Evolutionary conservation across 768 basidiomycete species (phyloP).

Genomic region (Suillus occidentalis): DNA sequence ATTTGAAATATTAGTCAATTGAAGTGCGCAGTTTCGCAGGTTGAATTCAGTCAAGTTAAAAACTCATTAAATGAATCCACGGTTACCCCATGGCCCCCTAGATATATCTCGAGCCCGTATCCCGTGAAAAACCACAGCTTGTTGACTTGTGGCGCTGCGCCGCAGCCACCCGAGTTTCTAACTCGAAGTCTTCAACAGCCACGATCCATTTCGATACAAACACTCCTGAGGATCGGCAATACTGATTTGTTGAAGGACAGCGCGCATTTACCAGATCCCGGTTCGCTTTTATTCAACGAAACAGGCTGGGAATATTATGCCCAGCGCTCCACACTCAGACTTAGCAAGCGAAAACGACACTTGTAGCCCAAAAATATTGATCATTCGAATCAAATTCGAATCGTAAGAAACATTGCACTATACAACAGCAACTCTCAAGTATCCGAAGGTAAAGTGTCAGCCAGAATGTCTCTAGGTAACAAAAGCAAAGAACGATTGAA

Average conservation of each 20-base stretch:
- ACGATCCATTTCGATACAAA: not conserved
- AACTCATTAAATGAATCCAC: not conserved
- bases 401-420: conserved; percentile 16
- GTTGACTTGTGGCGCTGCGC: not conserved
- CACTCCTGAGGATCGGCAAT: not conserved
- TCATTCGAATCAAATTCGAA: conserved; percentile 19
- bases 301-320: not conserved
- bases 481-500: conserved; percentile 7
- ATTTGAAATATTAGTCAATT: not conserved
- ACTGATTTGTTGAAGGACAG: not conserved
- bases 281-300: not conserved
- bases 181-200: not conserved
- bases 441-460: conserved; percentile 16
- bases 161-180: not conserved
- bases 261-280: not conserved
- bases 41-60: not conserved
- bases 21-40: not conserved
- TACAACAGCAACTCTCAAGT: conserved; percentile 17
- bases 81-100: not conserved
- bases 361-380: not conserved
- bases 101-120: not conserved
- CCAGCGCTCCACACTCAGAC: too few relatives aligned
- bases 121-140: not conserved
- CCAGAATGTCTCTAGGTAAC: conserved; percentile 4
- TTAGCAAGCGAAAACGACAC: not conserved